Evolutionary conservation across 176 grass and related monocot genomes (phyloP).

Genomic region (Metroxylon sagu): DNA sequence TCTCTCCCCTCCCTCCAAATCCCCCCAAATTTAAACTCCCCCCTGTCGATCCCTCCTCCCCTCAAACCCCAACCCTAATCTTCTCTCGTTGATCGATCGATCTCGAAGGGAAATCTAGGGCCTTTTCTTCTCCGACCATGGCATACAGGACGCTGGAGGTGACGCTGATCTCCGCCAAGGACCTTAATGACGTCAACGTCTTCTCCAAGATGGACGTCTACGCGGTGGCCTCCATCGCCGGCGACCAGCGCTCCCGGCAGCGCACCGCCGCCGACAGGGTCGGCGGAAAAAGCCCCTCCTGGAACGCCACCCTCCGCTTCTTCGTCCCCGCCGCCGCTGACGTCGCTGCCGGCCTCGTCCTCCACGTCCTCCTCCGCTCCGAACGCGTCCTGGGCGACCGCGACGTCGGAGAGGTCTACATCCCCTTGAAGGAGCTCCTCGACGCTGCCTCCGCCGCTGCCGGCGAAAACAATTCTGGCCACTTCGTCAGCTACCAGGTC

Average conservation of each 20-base stretch:
- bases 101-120: no score
- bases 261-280: slow-evolving; percentile 37
- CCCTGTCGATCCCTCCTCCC: no score
- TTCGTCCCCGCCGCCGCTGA: slow-evolving; percentile 12
- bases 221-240: slow-evolving; percentile 50
- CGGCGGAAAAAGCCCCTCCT: slow-evolving; percentile 36
- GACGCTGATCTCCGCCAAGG: slow-evolving; percentile 59
- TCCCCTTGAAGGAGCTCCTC: slow-evolving; percentile 68
- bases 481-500: slow-evolving; percentile 74
- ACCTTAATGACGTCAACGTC: slow-evolving; percentile 59
- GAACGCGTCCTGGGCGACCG: slow-evolving; percentile 63
- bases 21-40: no score
- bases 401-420: slow-evolving; percentile 67
- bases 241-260: slow-evolving; percentile 22
- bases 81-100: no score
- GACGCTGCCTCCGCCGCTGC: neutral
- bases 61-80: no score
- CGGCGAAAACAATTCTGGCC: slow-evolving; percentile 28
- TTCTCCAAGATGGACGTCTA: slow-evolving; percentile 61
- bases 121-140: neutral
- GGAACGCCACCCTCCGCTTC: slow-evolving; percentile 38
- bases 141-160: slow-evolving; percentile 42
- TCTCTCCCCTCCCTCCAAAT: no score
- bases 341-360: slow-evolving; percentile 4
- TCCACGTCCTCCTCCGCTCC: slow-evolving; percentile 56